Conservation (phyloP, 176 grass and related monocot species). For the Thalia dealbata region DNA sequence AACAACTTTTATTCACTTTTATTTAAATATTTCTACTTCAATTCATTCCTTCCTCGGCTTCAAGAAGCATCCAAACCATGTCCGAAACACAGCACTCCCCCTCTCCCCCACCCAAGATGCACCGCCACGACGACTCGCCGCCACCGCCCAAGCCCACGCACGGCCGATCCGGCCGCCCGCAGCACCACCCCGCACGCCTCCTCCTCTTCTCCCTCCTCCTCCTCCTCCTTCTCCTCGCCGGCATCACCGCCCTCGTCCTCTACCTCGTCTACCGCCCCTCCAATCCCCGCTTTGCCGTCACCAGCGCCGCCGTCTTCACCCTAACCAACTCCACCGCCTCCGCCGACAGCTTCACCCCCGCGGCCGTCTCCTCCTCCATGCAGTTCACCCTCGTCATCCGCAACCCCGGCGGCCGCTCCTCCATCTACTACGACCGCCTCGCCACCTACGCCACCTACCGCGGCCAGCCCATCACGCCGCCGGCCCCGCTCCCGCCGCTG, state of each 20-base stretch:
- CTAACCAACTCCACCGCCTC: neutral
- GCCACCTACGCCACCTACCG: constrained; percentile 52
- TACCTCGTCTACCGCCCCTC: constrained; percentile 38
- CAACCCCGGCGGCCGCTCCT: constrained; percentile 45
- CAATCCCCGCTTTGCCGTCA: constrained; percentile 21
- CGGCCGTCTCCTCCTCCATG: constrained; percentile 36
- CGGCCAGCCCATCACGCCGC: constrained; percentile 46
- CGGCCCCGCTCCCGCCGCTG: constrained; percentile 43
- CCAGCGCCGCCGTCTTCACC: neutral
- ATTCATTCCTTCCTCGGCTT: too few species aligned
- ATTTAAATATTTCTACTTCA: too few species aligned
- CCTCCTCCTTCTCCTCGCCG: constrained; percentile 31
- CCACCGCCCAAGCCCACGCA: neutral
- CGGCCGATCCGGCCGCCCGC: neutral
- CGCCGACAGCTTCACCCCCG: neutral
- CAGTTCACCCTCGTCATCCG: constrained; percentile 61
- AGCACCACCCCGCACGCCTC: constrained; percentile 1
- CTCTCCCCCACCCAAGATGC: neutral
- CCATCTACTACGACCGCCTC: constrained; percentile 58
- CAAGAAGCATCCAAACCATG: neutral
- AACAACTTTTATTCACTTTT: too few species aligned
- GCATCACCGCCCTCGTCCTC: constrained; percentile 49
- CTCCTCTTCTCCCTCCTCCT: constrained; percentile 63
- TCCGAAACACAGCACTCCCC: neutral
- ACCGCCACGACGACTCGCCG: neutral